Conservation (phyloP, 1,139 yeast species). For the Diutina mesorugosa region DNA sequence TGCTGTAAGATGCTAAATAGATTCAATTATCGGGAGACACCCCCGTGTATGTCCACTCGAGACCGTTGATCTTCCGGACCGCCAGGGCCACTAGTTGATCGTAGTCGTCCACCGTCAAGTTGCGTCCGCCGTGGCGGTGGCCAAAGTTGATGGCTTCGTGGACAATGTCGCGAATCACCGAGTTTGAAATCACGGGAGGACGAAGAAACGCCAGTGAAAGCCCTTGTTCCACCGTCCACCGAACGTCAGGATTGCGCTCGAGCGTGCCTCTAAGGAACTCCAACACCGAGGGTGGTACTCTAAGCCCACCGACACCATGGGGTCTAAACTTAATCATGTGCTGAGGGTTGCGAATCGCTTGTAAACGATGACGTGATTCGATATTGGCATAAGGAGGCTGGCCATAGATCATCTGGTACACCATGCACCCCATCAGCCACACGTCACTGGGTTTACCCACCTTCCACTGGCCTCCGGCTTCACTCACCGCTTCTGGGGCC, state of each 20-base stretch:
- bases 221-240: slow-evolving; percentile 57
- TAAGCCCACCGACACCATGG: slow-evolving; percentile 46
- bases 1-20: not conserved
- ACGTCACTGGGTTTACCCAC: slow-evolving; percentile 94
- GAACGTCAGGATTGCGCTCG: slow-evolving; percentile 52
- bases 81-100: slow-evolving; percentile 30
- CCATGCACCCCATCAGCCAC: slow-evolving; percentile 96
- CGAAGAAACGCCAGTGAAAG: slow-evolving; percentile 46
- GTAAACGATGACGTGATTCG: slow-evolving; percentile 64
- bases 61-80: slow-evolving; percentile 24
- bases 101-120: slow-evolving; percentile 25
- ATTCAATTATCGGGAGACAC: not conserved
- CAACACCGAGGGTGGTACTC: slow-evolving; percentile 57
- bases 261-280: slow-evolving; percentile 67
- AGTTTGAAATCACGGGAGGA: slow-evolving; percentile 62
- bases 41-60: slow-evolving; percentile 10
- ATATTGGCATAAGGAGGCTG: slow-evolving; percentile 80
- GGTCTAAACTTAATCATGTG: slow-evolving; percentile 63
- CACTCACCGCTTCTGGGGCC: slow-evolving; percentile 93
- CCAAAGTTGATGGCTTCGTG: slow-evolving; percentile 70
- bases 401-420: slow-evolving; percentile 93
- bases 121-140: slow-evolving; percentile 21
- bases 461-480: slow-evolving; percentile 49
- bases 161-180: slow-evolving; percentile 57
- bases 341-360: slow-evolving; percentile 82